These are phyloP conservation scores for Przewalskia tangutica DNA, from an alignment of 257 asterid genomes.

Conservation along the genomic window DNA sequence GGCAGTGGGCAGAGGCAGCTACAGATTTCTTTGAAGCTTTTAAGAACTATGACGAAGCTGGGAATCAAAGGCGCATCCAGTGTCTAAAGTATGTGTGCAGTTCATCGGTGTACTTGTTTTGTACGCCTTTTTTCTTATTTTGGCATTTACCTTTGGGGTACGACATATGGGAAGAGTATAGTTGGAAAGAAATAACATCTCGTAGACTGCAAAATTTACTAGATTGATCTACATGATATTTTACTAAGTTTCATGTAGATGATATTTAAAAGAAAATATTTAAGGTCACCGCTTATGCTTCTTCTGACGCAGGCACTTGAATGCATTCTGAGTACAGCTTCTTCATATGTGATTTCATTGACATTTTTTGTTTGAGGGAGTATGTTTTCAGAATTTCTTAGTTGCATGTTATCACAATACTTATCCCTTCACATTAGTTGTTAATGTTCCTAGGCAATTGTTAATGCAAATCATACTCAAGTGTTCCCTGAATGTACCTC, in stretches of 20 bases:
- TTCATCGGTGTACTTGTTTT: background rate
- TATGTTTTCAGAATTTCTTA: background rate
- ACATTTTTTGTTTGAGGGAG: background rate
- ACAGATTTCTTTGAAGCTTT: slow-evolving; percentile 98
- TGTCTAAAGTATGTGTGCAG: slow-evolving; percentile 67
- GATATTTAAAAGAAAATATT: background rate
- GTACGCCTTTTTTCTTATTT: background rate
- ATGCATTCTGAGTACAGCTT: no score
- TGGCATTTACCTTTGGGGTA: background rate
- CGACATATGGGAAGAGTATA: background rate
- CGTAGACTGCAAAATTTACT: background rate
- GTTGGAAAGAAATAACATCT: background rate
- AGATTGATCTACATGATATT: background rate
- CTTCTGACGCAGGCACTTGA: background rate
- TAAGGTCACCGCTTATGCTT: background rate
- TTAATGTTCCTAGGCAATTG: background rate
- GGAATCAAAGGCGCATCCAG: slow-evolving; percentile 91
- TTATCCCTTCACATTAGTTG: background rate
- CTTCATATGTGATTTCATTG: no score
- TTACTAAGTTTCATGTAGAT: background rate
- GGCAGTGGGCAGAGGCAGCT: slow-evolving; percentile 94
- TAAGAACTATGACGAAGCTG: slow-evolving; percentile 97
- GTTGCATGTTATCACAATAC: background rate
- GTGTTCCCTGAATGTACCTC: no score
- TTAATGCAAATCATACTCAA: no score